phyloP scores from a whole-genome alignment of 1,139 yeast species.

The Hansenula anomala region DNA sequence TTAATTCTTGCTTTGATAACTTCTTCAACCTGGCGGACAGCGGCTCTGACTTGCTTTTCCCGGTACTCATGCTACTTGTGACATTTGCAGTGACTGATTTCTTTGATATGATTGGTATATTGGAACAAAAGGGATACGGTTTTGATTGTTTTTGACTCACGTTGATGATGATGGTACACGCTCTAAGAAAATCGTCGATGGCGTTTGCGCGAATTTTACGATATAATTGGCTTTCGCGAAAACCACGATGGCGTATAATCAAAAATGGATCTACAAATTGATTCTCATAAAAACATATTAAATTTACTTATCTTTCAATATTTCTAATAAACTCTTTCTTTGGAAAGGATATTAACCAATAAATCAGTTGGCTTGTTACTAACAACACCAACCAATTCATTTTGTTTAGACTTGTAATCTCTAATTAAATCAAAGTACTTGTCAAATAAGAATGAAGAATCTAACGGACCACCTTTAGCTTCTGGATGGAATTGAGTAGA shows the following conservation, averaged over 20 bases:
- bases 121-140: too few species aligned
- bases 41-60: constrained; percentile 1
- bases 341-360: constrained; percentile 76
- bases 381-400: constrained; percentile 40
- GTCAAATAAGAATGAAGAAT: constrained; percentile 86
- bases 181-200: too few species aligned
- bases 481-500: constrained; percentile 98
- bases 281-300: too few species aligned
- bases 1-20: constrained; percentile 38
- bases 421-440: constrained; percentile 73
- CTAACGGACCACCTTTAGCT: constrained; percentile 98
- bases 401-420: constrained; percentile 43
- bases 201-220: too few species aligned
- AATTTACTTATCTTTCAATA: too few species aligned
- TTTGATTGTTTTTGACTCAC: too few species aligned
- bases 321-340: constrained; percentile 66
- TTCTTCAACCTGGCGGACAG: constrained; percentile 18
- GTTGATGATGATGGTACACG: too few species aligned
- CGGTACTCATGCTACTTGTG: constrained; percentile 3
- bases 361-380: constrained; percentile 50
- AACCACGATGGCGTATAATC: too few species aligned
- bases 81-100: constrained; percentile 4
- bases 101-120: neutral
- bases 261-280: too few species aligned
- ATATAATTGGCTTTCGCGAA: too few species aligned